Percentiles rank a stretch among this genome's conserved stretches.
phyloP scores from a whole-genome alignment of 345 rosid genomes.

The Hypericum androsaemum region DNA sequence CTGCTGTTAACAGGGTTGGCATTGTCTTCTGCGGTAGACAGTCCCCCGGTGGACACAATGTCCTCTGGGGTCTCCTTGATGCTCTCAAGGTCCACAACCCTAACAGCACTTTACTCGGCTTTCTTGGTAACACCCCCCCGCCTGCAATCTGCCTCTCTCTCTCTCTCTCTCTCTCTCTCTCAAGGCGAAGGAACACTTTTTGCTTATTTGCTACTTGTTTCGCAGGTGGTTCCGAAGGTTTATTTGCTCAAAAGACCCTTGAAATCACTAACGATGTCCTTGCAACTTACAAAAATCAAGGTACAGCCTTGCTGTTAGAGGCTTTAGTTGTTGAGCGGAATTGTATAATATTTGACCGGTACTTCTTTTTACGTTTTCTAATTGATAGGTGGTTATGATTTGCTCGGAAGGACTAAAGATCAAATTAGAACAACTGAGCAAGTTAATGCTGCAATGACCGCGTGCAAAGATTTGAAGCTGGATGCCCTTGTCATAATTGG shows the following conservation, averaged over 20 bases:
- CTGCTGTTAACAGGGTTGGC: constrained; percentile 56
- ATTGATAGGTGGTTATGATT: constrained; percentile 80
- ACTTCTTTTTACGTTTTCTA: constrained; percentile 7
- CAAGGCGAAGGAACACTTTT: not conserved
- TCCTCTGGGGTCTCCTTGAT: constrained; percentile 75
- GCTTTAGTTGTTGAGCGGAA: constrained; percentile 10
- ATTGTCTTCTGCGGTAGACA: constrained; percentile 92
- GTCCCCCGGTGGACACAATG: constrained; percentile 98
- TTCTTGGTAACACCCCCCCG: constrained; percentile 87
- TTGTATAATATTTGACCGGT: constrained; percentile 11
- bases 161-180: not conserved
- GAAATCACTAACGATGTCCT: constrained; percentile 78
- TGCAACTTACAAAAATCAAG: constrained; percentile 89
- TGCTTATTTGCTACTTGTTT: not conserved
- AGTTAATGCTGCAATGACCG: constrained; percentile 68
- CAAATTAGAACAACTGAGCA: constrained; percentile 95
- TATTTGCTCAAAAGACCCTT: constrained; percentile 85
- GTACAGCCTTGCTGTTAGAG: constrained; percentile 25
- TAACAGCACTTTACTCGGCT: constrained; percentile 61
- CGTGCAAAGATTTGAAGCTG: constrained; percentile 82
- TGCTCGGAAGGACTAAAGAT: constrained; percentile 94
- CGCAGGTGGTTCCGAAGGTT: constrained; percentile 94
- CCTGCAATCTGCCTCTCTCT: constrained; percentile 9
- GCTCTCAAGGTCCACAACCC: constrained; percentile 85
- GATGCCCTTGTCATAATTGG: constrained; percentile 95